Base-by-base conservation (phyloP, 768 basidiomycete species). In the Dacryopinax primogenitus region DNA sequence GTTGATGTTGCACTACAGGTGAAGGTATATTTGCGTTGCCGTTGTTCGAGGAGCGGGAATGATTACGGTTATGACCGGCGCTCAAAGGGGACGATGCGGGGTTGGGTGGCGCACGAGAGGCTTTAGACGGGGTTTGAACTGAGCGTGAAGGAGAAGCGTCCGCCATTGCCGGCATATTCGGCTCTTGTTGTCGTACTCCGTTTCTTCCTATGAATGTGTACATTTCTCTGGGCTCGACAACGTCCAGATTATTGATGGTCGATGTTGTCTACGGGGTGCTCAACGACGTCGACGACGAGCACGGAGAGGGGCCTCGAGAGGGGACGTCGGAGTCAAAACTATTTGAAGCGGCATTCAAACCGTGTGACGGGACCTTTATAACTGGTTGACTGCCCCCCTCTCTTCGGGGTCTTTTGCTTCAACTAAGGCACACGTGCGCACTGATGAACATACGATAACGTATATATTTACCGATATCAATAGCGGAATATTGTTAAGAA, bases 71-170 rank as follows among this genome's bases (percentile, higher is more conserved):
- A 28, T 15, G 51, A 58, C 51, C 51, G 51, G 30, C 51, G 51
- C 26, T 58, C 51, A 30, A 58, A 15, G 51, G 51, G 23, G 51
- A 58, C 26, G 23, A 28, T 58, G 51, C 51, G 51, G 51, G 51
- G 51, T 58, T 58, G 15, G 51, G 51, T 58, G 51, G 51, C 51
- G 51, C 51, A 58, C 32, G 26, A 58, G 26, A 26, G 51, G 51
- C 51, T 28, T 58, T 58, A 30, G 51, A 58, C 51, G 51, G 51
- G 51, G 51, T 58, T 58, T 58, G 51, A 58, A 58, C 51, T 58
- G 51, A 13, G 51, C 51, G 51, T 11, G 51, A 15, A 11, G 51
- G 51, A 30, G 51, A 58, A 28, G 51, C 23, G 51, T 58, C 51
- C 51, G 51, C 51, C 51, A 58, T 58, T 58, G 4, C 51, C 26